Evolutionary conservation across 192 early-diverging fungal genomes (phyloP).

Genomic region (Backusella parvicylindrica): DNA sequence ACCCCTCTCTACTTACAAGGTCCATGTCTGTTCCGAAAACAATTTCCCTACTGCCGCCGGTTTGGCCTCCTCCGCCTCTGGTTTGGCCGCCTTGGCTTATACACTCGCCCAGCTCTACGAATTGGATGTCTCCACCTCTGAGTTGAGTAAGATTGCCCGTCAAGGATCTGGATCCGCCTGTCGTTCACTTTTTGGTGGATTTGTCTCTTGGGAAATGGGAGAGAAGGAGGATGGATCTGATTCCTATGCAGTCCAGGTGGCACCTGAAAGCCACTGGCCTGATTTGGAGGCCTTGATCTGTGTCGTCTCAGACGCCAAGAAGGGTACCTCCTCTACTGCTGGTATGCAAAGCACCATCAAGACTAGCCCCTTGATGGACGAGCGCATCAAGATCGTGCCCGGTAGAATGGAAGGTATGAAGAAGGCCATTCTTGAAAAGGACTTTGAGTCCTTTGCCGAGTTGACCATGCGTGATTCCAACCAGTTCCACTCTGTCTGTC

Average conservation of each 20-base stretch:
- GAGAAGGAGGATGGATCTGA: slow-evolving; percentile 72
- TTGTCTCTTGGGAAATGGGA: slow-evolving; percentile 98
- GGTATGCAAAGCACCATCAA: slow-evolving; percentile 98
- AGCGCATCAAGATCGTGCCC: slow-evolving; percentile 90
- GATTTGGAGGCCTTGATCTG: slow-evolving; percentile 93
- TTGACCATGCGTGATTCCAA: slow-evolving; percentile 98
- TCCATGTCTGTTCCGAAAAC: slow-evolving; percentile 96
- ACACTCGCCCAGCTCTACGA: slow-evolving; percentile 74
- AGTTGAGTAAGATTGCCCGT: slow-evolving; percentile 88
- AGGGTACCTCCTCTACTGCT: slow-evolving; percentile 84
- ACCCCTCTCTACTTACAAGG: slow-evolving; percentile 56
- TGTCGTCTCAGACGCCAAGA: slow-evolving; percentile 90
- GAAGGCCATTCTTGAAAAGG: slow-evolving; percentile 72
- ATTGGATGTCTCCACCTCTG: slow-evolving; percentile 59
- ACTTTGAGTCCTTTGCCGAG: slow-evolving; percentile 92
- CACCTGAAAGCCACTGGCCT: slow-evolving; percentile 89
- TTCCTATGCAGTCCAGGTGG: slow-evolving; percentile 91
- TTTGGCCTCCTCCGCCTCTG: slow-evolving; percentile 94
- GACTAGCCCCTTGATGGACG: slow-evolving; percentile 81
- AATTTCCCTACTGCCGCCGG: slow-evolving; percentile 99
- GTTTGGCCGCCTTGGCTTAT: slow-evolving; percentile 91
- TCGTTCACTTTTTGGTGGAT: slow-evolving; percentile 95
- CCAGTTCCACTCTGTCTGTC: slow-evolving; percentile 98
- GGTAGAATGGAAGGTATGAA: slow-evolving; percentile 87
- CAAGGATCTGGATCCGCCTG: slow-evolving; percentile 97